Evolutionary conservation across 2,329 filamentous ascomycete species (phyloP).

Genomic region (Venturia oleaginea): DNA sequence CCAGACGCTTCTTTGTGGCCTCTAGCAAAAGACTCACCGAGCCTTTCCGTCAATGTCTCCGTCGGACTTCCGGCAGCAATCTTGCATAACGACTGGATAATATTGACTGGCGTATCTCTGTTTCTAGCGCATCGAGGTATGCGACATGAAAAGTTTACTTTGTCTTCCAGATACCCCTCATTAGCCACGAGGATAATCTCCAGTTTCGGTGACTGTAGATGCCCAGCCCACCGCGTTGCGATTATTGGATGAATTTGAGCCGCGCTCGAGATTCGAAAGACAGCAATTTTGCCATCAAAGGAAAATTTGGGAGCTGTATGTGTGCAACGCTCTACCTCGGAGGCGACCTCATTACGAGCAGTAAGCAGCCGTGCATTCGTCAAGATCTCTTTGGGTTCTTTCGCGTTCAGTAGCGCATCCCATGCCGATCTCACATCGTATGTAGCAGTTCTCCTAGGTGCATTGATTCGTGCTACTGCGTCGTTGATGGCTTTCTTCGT

Average conservation of each 20-base stretch:
- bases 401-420: conserved; percentile 45
- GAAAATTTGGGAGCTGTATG: conserved; percentile 57
- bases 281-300: conserved; percentile 51
- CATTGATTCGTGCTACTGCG: conserved; percentile 56
- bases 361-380: conserved; percentile 40
- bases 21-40: conserved; percentile 56
- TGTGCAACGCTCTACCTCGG: conserved; percentile 52
- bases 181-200: conserved; percentile 60
- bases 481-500: conserved; percentile 55
- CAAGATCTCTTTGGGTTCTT: conserved; percentile 43
- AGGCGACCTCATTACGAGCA: conserved; percentile 50
- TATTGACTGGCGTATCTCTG: conserved; percentile 50
- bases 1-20: conserved; percentile 61
- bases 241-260: conserved; percentile 60
- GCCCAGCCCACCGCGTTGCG: conserved; percentile 56
- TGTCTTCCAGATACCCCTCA: conserved; percentile 52
- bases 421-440: conserved; percentile 55
- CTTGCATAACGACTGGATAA: conserved; percentile 48
- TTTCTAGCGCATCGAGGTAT: conserved; percentile 47
- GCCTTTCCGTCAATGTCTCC: conserved; percentile 34
- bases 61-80: conserved; percentile 35
- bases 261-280: conserved; percentile 50
- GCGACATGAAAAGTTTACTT: conserved; percentile 60
- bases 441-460: conserved; percentile 51
- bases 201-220: conserved; percentile 48